phyloP scores from a whole-genome alignment of 805 yeast genomes.

The Spencermartinsiella europaea region DNA sequence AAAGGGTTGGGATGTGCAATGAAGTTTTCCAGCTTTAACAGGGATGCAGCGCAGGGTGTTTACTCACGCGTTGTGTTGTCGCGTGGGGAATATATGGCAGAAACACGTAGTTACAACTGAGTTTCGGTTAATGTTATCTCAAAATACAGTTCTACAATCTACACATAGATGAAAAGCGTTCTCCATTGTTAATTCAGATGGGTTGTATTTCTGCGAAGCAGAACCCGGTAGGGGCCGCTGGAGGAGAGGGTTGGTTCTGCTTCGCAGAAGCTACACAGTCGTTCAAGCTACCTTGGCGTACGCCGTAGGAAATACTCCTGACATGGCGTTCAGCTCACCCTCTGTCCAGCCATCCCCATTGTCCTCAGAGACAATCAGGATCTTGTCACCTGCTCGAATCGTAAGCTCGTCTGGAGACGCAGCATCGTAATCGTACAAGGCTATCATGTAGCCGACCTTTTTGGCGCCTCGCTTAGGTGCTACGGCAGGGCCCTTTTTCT shows the following conservation, averaged over 20 bases:
- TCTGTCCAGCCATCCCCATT: slow-evolving; percentile 93
- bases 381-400: slow-evolving; percentile 65
- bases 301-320: slow-evolving; percentile 74
- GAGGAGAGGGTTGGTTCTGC: neutral
- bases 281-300: slow-evolving; percentile 40
- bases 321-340: slow-evolving; percentile 65
- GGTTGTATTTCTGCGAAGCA: neutral
- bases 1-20: no score
- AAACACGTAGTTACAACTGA: no score
- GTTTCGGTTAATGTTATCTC: no score
- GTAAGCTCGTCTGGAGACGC: slow-evolving; percentile 76
- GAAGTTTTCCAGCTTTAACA: no score
- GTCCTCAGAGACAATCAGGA: slow-evolving; percentile 57
- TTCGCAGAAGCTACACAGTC: neutral
- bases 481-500: slow-evolving; percentile 69
- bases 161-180: no score
- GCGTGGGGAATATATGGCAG: no score
- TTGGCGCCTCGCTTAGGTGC: slow-evolving; percentile 74
- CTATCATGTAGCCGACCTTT: slow-evolving; percentile 51
- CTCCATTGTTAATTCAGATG: no score
- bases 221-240: neutral
- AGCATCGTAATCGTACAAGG: slow-evolving; percentile 70
- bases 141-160: no score
- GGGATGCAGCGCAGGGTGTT: no score
- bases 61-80: no score